These are phyloP conservation scores for Dentipellis fragilis DNA, from an alignment of 768 basidiomycete species.

Conservation along the genomic window DNA sequence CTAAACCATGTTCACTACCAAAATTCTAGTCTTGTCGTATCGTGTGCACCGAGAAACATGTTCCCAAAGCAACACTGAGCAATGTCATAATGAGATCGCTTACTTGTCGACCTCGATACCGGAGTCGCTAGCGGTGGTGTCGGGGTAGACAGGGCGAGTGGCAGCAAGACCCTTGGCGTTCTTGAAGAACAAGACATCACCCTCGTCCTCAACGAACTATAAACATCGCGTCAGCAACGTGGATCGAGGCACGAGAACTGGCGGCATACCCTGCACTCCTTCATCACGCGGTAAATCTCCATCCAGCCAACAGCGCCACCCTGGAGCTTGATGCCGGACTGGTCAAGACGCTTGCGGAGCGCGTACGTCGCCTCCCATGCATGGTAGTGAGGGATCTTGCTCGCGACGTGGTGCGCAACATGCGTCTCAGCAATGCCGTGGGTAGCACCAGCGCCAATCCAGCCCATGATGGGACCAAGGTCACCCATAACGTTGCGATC, in stretches of 20 bases:
- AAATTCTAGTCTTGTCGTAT: too few species aligned
- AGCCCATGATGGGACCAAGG: constrained; percentile 69
- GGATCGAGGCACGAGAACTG: neutral
- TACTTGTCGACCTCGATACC: constrained; percentile 46
- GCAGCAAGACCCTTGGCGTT: constrained; percentile 73
- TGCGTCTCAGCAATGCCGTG: constrained; percentile 95
- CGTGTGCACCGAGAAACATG: too few species aligned
- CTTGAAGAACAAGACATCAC: constrained; percentile 86
- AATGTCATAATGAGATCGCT: neutral
- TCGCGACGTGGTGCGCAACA: constrained; percentile 83
- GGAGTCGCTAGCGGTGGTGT: constrained; percentile 51
- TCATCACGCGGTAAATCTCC: constrained; percentile 70
- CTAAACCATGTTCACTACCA: too few species aligned
- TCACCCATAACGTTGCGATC: constrained; percentile 78
- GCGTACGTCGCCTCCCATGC: constrained; percentile 91
- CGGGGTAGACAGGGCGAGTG: constrained; percentile 54
- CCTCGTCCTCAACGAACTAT: constrained; percentile 87
- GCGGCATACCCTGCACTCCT: constrained; percentile 46
- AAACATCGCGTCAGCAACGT: neutral
- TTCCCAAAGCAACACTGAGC: too few species aligned
- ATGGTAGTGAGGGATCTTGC: constrained; percentile 95
- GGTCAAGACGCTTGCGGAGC: constrained; percentile 62
- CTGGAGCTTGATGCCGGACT: constrained; percentile 50
- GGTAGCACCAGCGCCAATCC: constrained; percentile 77
- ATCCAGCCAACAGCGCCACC: constrained; percentile 73